Evolutionary conservation across 495 filamentous ascomycete species (phyloP).

Genomic region (Penicillium roqueforti): DNA sequence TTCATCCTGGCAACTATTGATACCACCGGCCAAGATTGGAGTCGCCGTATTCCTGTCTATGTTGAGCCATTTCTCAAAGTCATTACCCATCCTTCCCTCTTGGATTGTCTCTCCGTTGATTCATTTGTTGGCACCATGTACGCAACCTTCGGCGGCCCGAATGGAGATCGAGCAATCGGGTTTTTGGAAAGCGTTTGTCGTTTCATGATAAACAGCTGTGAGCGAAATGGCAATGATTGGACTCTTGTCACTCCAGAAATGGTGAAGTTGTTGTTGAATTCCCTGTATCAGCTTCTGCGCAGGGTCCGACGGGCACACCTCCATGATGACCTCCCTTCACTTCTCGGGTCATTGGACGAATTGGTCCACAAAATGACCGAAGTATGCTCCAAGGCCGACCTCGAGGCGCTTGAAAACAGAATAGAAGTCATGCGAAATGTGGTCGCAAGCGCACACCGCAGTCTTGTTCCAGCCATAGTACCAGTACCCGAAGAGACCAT

Average conservation of each 20-base stretch:
- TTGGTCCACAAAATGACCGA: neutral
- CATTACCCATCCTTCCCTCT: constrained; percentile 13
- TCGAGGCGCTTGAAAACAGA: constrained; percentile 11
- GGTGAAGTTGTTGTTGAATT: constrained; percentile 9
- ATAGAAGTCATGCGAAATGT: constrained; percentile 13
- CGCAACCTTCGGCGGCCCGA: constrained; percentile 8
- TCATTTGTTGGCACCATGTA: constrained; percentile 17
- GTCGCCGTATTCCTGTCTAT: neutral
- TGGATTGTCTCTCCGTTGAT: constrained; percentile 15
- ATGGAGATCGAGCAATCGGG: constrained; percentile 16
- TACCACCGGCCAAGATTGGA: neutral
- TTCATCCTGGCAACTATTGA: constrained; percentile 16
- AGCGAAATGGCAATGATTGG: too few species aligned
- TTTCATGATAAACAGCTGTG: too few species aligned
- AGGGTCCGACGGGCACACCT: constrained; percentile 12
- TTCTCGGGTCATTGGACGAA: neutral
- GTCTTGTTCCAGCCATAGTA: neutral
- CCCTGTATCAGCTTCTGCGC: constrained; percentile 9
- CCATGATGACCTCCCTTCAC: constrained; percentile 9
- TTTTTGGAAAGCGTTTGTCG: too few species aligned
- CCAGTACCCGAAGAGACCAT: neutral
- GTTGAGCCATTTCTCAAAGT: constrained; percentile 12
- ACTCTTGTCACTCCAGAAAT: too few species aligned
- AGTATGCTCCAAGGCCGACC: constrained; percentile 7
- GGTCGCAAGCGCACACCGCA: constrained; percentile 5